Evolutionary conservation across 345 rosid species (phyloP).

Genomic region (Toxicodendron radicans): DNA sequence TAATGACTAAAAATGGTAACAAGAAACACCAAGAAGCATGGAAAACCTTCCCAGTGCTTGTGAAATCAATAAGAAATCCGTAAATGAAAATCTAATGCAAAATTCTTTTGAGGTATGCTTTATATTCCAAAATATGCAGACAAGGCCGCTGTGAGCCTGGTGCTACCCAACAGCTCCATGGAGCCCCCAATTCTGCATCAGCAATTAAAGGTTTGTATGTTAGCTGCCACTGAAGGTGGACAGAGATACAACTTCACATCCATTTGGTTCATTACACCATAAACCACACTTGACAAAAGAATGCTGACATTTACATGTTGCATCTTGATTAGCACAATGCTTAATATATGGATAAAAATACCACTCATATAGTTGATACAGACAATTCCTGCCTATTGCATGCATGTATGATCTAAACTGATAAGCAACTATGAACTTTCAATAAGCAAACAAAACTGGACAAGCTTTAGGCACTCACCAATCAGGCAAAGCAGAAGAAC

Average conservation of each 20-base stretch:
- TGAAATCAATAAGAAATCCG: neutral
- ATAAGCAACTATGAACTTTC: constrained; percentile 3
- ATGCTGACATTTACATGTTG: neutral
- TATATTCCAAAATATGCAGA: neutral
- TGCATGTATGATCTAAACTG: neutral
- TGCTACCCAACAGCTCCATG: neutral
- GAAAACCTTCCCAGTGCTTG: neutral
- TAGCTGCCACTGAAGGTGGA: neutral
- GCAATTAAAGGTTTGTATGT: neutral
- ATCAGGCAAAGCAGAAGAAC: constrained; percentile 58
- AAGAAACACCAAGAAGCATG: neutral
- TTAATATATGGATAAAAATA: neutral
- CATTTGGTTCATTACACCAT: neutral
- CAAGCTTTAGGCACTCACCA: constrained; percentile 39
- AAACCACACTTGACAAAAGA: neutral
- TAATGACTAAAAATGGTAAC: neutral
- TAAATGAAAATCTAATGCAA: no score
- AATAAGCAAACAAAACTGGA: neutral
- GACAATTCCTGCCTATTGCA: neutral
- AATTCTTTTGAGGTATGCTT: neutral
- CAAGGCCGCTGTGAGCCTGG: neutral
- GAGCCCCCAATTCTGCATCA: neutral
- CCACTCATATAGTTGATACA: neutral
- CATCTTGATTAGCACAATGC: constrained; percentile 2
- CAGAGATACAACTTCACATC: neutral